Conservation (phyloP, 805 yeast genomes). For the Pichia scutulata region DNA sequence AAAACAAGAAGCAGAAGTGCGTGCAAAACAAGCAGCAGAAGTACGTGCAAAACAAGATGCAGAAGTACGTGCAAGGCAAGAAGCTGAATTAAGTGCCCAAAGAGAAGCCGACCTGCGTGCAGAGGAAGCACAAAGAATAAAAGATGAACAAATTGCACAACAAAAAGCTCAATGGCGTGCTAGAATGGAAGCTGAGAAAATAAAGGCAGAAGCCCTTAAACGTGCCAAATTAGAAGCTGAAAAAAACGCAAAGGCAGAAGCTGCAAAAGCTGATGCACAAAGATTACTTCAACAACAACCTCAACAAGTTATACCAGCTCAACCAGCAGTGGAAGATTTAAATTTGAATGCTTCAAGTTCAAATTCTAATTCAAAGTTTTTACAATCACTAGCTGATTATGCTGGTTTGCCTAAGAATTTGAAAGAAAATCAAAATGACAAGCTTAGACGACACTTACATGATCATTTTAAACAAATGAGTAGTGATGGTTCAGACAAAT, state of each 20-base stretch:
- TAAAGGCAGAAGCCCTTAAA: neutral
- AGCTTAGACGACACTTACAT: neutral
- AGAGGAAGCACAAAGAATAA: neutral
- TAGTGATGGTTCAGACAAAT: neutral
- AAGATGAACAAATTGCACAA: neutral
- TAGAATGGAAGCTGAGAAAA: neutral
- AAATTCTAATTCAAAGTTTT: neutral
- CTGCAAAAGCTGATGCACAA: neutral
- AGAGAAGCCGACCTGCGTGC: neutral
- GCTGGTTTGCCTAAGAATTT: neutral
- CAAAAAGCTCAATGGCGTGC: neutral
- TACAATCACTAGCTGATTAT: neutral
- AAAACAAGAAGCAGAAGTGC: neutral
- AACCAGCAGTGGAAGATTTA: neutral
- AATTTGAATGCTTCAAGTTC: too few species aligned
- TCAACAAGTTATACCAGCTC: neutral
- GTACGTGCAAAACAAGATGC: neutral
- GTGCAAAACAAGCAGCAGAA: too few species aligned
- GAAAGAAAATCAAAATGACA: neutral
- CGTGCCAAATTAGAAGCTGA: neutral
- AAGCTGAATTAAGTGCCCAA: neutral
- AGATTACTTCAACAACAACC: neutral
- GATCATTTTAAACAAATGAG: neutral
- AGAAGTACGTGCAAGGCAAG: neutral
- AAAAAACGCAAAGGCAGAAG: neutral